phyloP scores from a whole-genome alignment of 2,329 filamentous ascomycete genomes.

The Cercospora sesami region DNA sequence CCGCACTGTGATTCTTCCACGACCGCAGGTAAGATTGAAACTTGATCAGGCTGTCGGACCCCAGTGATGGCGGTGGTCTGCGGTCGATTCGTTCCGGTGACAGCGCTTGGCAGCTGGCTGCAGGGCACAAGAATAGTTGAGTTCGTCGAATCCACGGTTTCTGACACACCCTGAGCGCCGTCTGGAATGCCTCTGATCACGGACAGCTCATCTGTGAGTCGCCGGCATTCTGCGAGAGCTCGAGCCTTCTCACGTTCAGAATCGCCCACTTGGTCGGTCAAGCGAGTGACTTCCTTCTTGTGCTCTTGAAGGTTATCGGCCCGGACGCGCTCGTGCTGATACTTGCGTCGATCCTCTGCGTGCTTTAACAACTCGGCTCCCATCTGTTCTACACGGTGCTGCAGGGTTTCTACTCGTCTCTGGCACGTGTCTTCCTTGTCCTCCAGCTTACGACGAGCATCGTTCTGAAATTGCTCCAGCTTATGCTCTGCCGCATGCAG shows the following conservation, averaged over 20 bases:
- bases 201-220: neutral
- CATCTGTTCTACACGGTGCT: neutral
- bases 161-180: neutral
- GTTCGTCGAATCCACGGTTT: neutral
- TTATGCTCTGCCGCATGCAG: neutral
- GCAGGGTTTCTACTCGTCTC: constrained; percentile 7
- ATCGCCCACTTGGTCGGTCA: neutral
- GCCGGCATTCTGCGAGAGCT: constrained; percentile 9
- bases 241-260: neutral
- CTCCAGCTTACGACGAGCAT: neutral
- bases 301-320: neutral
- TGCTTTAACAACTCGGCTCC: neutral
- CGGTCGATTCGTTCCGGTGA: neutral
- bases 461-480: neutral
- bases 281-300: neutral
- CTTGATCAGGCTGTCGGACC: neutral
- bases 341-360: neutral
- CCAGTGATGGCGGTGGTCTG: neutral
- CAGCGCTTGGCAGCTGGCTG: neutral
- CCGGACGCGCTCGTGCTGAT: neutral
- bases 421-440: neutral
- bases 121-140: neutral
- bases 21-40: neutral
- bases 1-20: neutral
- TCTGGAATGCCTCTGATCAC: neutral